phyloP scores from a whole-genome alignment of 352 stramenopile genomes.

The Blastocystis sp. region DNA sequence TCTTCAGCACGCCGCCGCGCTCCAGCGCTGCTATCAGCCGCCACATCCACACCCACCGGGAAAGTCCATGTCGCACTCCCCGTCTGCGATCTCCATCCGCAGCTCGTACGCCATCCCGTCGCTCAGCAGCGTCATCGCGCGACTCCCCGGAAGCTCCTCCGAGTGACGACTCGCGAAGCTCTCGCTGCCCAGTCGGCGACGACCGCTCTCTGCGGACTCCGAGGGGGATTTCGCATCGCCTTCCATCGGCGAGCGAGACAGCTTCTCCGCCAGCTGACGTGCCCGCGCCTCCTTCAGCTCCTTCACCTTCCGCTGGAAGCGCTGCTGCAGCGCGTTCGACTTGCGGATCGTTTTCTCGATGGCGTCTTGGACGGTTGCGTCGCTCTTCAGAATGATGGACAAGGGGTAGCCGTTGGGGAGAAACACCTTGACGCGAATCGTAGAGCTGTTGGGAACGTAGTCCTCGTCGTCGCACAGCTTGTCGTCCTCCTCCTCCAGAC shows the following conservation, averaged over 20 bases:
- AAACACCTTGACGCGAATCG: slow-evolving; percentile 45
- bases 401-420: slow-evolving; percentile 19
- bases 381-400: slow-evolving; percentile 3
- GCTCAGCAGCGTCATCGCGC: slow-evolving; percentile 2
- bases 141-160: neutral
- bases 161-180: neutral
- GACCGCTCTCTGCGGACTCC: neutral
- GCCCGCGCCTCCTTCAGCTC: neutral
- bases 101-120: slow-evolving; percentile 47
- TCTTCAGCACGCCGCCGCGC: slow-evolving; percentile 2
- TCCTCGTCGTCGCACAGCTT: neutral
- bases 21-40: slow-evolving; percentile 10
- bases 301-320: slow-evolving; percentile 2
- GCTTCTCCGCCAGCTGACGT: neutral
- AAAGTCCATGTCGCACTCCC: slow-evolving; percentile 50
- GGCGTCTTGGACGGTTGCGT: slow-evolving; percentile 35
- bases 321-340: neutral
- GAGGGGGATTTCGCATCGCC: neutral
- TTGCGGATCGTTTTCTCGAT: slow-evolving; percentile 54
- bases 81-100: slow-evolving; percentile 25
- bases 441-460: slow-evolving; percentile 20
- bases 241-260: neutral
- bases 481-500: slow-evolving; percentile 38
- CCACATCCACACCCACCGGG: neutral
- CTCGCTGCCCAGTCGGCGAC: neutral